phyloP scores from a whole-genome alignment of 441 rosid genomes.

The Cnidoscolus chayamansa region DNA sequence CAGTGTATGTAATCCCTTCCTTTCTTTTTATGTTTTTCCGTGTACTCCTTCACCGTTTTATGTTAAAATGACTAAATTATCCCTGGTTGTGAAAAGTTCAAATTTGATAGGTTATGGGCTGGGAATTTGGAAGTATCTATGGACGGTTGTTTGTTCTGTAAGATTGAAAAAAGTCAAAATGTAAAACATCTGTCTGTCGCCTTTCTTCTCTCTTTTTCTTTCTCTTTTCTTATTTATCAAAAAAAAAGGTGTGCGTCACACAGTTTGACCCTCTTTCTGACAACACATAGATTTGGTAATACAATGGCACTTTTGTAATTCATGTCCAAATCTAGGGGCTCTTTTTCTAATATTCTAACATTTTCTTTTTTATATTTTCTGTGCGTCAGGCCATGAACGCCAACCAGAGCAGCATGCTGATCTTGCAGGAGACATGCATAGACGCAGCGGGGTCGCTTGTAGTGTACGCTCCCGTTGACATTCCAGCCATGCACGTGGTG shows the following conservation, averaged over 20 bases:
- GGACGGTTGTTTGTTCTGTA: slow-evolving; percentile 31
- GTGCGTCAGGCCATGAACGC: slow-evolving; percentile 59
- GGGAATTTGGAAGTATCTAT: slow-evolving; percentile 48
- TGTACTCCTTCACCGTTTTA: no score
- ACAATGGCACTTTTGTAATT: slow-evolving; percentile 29
- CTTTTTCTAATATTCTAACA: not conserved
- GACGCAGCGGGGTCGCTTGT: slow-evolving; percentile 88
- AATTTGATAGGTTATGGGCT: slow-evolving; percentile 23
- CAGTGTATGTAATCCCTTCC: slow-evolving; percentile 33
- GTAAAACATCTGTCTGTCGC: slow-evolving; percentile 39
- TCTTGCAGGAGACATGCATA: slow-evolving; percentile 86
- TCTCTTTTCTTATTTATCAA: slow-evolving; percentile 5
- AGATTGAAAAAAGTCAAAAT: slow-evolving; percentile 56
- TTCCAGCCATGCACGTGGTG: slow-evolving; percentile 72
- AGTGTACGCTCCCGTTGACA: slow-evolving; percentile 94
- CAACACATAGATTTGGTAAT: not conserved
- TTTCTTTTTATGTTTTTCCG: not conserved
- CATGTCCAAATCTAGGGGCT: slow-evolving; percentile 10
- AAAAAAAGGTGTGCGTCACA: not conserved
- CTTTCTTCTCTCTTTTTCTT: slow-evolving; percentile 32
- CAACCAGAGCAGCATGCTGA: slow-evolving; percentile 81
- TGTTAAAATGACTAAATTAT: slow-evolving; percentile 13
- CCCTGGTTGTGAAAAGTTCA: slow-evolving; percentile 26
- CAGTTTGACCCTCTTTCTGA: slow-evolving; percentile 2
- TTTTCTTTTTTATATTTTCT: not conserved